These are phyloP conservation scores for Bruguiera sexangula DNA, from an alignment of 345 rosid genomes.

Conservation along the genomic window DNA sequence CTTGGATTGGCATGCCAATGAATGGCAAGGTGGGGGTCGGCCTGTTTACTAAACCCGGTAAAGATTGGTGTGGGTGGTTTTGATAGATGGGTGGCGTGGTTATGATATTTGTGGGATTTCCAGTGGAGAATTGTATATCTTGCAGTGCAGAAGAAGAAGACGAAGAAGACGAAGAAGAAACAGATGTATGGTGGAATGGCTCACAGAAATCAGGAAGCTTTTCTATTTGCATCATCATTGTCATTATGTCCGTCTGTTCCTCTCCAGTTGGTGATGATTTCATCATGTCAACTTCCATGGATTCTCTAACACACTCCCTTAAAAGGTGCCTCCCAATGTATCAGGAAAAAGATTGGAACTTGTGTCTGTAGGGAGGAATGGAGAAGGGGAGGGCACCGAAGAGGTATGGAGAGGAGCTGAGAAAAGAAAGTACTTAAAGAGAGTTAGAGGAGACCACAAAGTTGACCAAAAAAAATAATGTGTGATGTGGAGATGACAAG, in stretches of 20 bases:
- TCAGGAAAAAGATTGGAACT: constrained; percentile 7
- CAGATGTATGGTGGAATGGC: constrained; percentile 16
- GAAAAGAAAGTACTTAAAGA: neutral
- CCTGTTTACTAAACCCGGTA: neutral
- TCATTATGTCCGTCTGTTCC: constrained; percentile 45
- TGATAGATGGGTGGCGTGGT: constrained; percentile 3
- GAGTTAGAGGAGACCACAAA: neutral
- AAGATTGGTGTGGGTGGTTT: neutral
- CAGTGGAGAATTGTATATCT: constrained; percentile 34
- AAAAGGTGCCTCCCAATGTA: neutral
- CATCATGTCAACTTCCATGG: constrained; percentile 48
- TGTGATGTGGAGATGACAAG: constrained; percentile 2
- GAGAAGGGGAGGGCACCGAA: neutral
- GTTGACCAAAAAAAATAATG: neutral
- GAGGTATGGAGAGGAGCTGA: constrained; percentile 12
- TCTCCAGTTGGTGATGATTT: constrained; percentile 26
- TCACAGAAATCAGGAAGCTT: constrained; percentile 57
- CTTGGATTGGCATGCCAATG: constrained; percentile 24
- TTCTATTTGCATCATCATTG: constrained; percentile 65
- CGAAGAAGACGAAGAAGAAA: neutral
- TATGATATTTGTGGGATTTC: neutral
- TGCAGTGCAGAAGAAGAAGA: constrained; percentile 2
- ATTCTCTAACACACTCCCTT: neutral
- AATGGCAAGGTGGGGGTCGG: constrained; percentile 9
- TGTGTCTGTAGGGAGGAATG: neutral